Conservation (phyloP, 192 early-diverging fungal genomes). For the Chytriomyces hyalinus region DNA sequence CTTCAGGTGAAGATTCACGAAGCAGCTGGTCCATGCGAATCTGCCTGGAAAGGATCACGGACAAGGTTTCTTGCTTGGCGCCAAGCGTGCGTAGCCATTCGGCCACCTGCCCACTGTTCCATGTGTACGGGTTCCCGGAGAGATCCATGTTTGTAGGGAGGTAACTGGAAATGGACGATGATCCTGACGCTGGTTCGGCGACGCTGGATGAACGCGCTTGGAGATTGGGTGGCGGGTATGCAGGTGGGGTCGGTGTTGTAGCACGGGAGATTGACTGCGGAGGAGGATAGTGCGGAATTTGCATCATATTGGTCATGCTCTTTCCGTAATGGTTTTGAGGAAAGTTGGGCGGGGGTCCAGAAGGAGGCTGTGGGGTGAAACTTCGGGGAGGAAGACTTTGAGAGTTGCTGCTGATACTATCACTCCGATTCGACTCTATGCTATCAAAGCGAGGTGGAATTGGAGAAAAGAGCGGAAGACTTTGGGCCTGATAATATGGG, state of each 20-base stretch:
- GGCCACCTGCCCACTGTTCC: not conserved
- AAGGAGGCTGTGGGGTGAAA: too few relatives aligned
- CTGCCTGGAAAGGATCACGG: not conserved
- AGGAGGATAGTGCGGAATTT: not conserved
- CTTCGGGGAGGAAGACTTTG: too few relatives aligned
- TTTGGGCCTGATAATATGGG: too few relatives aligned
- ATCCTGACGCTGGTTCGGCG: not conserved
- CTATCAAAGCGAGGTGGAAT: too few relatives aligned
- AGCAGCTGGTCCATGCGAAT: not conserved
- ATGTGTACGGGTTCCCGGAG: not conserved
- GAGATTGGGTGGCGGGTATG: not conserved
- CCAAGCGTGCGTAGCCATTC: conserved; percentile 14
- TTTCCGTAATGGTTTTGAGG: too few relatives aligned
- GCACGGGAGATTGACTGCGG: not conserved
- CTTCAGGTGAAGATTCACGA: not conserved
- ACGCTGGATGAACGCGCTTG: not conserved
- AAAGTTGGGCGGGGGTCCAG: too few relatives aligned
- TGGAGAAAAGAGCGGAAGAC: too few relatives aligned
- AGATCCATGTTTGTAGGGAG: not conserved
- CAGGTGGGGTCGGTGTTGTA: not conserved
- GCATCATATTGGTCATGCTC: too few relatives aligned
- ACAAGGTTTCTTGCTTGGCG: conserved; percentile 8
- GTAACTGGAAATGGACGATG: not conserved
- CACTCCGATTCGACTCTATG: too few relatives aligned
- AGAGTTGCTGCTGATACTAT: too few relatives aligned